Conservation (phyloP, 768 basidiomycete genomes). For the Boletus edulis region DNA sequence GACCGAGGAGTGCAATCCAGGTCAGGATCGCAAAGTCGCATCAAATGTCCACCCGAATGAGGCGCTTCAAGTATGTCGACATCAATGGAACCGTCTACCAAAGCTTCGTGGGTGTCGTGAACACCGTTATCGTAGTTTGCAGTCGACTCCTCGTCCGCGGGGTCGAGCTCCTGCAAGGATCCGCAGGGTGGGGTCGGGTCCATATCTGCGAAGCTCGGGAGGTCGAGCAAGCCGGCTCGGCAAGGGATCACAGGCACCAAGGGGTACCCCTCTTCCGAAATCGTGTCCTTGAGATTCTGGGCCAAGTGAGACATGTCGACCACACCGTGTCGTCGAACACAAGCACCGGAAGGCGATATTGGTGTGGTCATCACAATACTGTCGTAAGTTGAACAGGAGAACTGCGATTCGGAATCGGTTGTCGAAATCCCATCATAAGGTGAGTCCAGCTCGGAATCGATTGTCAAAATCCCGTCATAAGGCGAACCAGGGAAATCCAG, state of each 20-base stretch:
- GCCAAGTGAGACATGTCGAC: constrained; percentile 3
- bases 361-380: not conserved
- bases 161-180: not conserved
- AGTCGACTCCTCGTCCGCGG: not conserved
- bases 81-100: not conserved
- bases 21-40: constrained; percentile 16
- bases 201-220: not conserved
- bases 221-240: not conserved
- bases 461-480: not conserved
- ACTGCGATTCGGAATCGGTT: too few species aligned
- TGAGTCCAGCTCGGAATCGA: not conserved
- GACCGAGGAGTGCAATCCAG: constrained; percentile 4
- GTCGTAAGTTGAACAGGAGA: not conserved
- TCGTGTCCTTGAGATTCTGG: not conserved
- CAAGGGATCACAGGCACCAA: not conserved
- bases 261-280: not conserved
- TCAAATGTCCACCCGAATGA: constrained; percentile 3
- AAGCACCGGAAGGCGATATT: not conserved
- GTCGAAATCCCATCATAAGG: not conserved
- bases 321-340: constrained; percentile 11
- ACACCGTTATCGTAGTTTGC: not conserved
- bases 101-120: not conserved
- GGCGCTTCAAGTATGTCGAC: not conserved
- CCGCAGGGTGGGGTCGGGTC: not conserved
- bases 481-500: not conserved